phyloP scores from a whole-genome alignment of 352 stramenopile genomes.

The Phytophthora quininea region DNA sequence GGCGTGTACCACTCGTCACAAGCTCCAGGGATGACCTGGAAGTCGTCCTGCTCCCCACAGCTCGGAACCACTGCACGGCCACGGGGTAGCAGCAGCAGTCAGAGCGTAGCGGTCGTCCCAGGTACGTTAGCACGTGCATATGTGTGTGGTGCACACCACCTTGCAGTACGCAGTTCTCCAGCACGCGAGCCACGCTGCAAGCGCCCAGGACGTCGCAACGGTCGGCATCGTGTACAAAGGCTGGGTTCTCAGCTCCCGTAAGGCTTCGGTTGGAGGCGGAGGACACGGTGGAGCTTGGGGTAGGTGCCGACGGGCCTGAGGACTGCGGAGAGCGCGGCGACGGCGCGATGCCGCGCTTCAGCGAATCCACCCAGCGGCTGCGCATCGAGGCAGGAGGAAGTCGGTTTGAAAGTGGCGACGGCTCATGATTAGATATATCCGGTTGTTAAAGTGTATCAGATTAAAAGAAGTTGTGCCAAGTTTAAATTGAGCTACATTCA shows the following conservation, averaged over 20 bases:
- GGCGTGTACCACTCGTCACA: constrained; percentile 82
- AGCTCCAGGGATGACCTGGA: constrained; percentile 70
- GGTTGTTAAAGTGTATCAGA: constrained; percentile 16
- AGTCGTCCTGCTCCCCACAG: constrained; percentile 70
- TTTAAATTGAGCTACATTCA: too few relatives aligned
- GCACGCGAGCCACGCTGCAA: constrained; percentile 68
- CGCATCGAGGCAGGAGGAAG: constrained; percentile 47
- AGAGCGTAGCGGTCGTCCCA: constrained; percentile 62
- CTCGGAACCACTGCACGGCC: constrained; percentile 77
- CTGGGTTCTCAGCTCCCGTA: constrained; percentile 42
- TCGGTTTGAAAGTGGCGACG: constrained; percentile 5
- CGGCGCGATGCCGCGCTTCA: constrained; percentile 63
- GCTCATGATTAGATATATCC: constrained; percentile 14
- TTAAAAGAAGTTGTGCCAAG: not conserved
- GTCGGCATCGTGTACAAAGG: constrained; percentile 59
- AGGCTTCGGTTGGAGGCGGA: constrained; percentile 23
- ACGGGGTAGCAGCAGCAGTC: constrained; percentile 77
- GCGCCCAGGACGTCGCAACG: constrained; percentile 60
- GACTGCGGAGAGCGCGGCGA: constrained; percentile 40
- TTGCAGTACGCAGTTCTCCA: constrained; percentile 79
- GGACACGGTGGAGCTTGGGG: constrained; percentile 34
- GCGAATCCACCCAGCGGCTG: constrained; percentile 71
- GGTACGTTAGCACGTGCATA: constrained; percentile 77
- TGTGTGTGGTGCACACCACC: constrained; percentile 86
- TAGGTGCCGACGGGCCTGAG: constrained; percentile 13